phyloP scores from a whole-genome alignment of 2,329 filamentous ascomycete species.

The Diaporthe citri region DNA sequence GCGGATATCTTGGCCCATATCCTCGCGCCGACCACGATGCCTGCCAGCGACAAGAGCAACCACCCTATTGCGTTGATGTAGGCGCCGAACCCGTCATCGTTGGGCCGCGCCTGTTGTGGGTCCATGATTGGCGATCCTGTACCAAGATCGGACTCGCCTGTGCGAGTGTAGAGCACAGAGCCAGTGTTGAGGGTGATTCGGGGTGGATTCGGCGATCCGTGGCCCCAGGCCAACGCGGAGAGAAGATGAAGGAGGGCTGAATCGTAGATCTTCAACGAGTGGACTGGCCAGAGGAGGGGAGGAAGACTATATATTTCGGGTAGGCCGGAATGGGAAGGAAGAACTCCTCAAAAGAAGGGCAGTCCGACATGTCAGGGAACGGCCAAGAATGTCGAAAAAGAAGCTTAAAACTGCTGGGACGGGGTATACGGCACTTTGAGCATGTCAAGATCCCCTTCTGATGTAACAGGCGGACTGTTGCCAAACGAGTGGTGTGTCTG shows the following conservation, averaged over 20 bases:
- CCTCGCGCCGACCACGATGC: slow-evolving; percentile 27
- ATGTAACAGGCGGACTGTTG: neutral
- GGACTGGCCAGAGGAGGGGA: neutral
- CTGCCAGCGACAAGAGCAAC: slow-evolving; percentile 16
- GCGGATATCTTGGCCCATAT: slow-evolving; percentile 31
- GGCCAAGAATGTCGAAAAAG: slow-evolving; percentile 7
- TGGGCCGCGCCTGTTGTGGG: neutral
- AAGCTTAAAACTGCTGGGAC: slow-evolving; percentile 10
- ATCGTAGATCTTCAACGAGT: neutral
- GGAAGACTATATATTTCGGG: neutral
- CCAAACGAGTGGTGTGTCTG: slow-evolving; percentile 6
- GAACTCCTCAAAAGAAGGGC: neutral
- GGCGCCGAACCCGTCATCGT: slow-evolving; percentile 1
- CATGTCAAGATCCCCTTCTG: neutral
- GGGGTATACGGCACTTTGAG: neutral
- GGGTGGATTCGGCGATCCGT: slow-evolving; percentile 18
- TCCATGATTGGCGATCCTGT: slow-evolving; percentile 10
- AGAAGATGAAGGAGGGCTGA: neutral
- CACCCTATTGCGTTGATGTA: slow-evolving; percentile 22
- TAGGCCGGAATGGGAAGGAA: neutral
- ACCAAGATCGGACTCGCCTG: neutral
- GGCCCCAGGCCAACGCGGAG: slow-evolving; percentile 23
- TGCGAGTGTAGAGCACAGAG: neutral
- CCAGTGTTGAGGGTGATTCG: neutral
- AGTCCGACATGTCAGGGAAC: neutral